Percentiles rank a stretch among this genome's conserved stretches.
These are phyloP conservation scores for Neofusicoccum parvum DNA, from an alignment of 2,329 filamentous ascomycete species.

Conservation along the genomic window DNA sequence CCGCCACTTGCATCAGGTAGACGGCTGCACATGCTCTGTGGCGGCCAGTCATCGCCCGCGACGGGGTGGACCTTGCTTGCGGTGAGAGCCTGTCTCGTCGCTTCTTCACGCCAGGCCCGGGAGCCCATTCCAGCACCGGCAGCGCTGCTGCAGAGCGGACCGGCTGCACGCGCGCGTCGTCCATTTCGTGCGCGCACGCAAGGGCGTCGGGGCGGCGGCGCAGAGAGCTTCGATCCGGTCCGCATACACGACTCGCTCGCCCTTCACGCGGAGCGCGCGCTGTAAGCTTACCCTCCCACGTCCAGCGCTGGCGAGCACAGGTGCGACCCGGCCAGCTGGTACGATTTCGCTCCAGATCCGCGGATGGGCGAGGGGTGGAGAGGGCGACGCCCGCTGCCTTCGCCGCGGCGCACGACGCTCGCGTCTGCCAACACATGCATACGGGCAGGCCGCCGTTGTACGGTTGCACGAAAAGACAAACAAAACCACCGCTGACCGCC, in stretches of 20 bases:
- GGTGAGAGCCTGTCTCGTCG: background rate
- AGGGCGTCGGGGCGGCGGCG: background rate
- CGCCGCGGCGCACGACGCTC: background rate
- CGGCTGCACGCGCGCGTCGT: background rate
- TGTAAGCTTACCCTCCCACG: conserved; percentile 9
- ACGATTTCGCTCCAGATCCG: conserved; percentile 15
- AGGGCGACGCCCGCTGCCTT: background rate
- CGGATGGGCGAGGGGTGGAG: conserved; percentile 14
- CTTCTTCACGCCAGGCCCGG: conserved; percentile 5
- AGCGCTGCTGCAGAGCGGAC: background rate
- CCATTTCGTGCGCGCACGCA: background rate
- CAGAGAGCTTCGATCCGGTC: background rate
- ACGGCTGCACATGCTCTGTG: conserved; percentile 8
- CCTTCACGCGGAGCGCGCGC: background rate
- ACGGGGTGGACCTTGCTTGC: background rate
- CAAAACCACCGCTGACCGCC: conserved; percentile 12
- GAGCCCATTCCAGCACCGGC: background rate
- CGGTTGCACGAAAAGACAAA: conserved; percentile 13
- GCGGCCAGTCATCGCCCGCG: background rate
- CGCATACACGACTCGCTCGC: background rate
- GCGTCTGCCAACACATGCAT: conserved; percentile 12
- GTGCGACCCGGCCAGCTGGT: conserved; percentile 2
- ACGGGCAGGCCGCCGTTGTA: conserved; percentile 15
- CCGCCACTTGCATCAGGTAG: conserved; percentile 13
- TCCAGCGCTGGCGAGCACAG: conserved; percentile 11